These are phyloP conservation scores for Gymnopus androsaceus DNA, from an alignment of 1,284 basidiomycete species.

Conservation along the genomic window DNA sequence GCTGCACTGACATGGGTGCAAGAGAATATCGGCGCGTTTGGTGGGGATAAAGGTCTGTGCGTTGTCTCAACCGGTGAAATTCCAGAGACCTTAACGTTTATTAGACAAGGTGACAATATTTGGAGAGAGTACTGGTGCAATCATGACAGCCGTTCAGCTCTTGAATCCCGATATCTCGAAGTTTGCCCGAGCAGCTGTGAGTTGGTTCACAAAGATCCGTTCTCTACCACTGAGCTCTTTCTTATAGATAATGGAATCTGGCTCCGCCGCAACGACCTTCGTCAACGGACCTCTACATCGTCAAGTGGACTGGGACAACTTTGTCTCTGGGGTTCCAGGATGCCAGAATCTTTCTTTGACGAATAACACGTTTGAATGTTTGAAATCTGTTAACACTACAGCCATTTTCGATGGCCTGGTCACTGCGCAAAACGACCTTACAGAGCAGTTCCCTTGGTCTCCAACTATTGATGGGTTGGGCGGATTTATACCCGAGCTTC, in stretches of 20 bases:
- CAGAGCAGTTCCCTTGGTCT: slow-evolving; percentile 37
- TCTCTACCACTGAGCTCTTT: background rate
- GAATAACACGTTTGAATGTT: slow-evolving; percentile 41
- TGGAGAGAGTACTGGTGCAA: slow-evolving; percentile 56
- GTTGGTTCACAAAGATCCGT: slow-evolving; percentile 17
- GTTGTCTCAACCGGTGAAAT: background rate
- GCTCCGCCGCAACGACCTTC: slow-evolving; percentile 34
- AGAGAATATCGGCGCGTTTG: slow-evolving; percentile 38
- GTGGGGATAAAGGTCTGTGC: slow-evolving; percentile 39
- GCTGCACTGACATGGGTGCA: slow-evolving; percentile 39
- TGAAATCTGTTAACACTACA: slow-evolving; percentile 37
- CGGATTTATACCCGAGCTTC: slow-evolving; percentile 44
- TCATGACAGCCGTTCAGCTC: slow-evolving; percentile 44
- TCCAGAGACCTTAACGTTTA: background rate
- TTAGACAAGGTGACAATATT: slow-evolving; percentile 49
- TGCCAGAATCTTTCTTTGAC: slow-evolving; percentile 34
- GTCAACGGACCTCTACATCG: slow-evolving; percentile 33
- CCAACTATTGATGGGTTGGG: slow-evolving; percentile 47
- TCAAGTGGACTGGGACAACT: slow-evolving; percentile 42
- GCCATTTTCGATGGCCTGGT: slow-evolving; percentile 37
- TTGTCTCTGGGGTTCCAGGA: slow-evolving; percentile 38
- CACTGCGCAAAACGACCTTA: slow-evolving; percentile 24
- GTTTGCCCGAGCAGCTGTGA: slow-evolving; percentile 45
- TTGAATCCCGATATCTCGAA: slow-evolving; percentile 42
- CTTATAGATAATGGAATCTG: slow-evolving; percentile 49